Evolutionary conservation across 2,329 filamentous ascomycete genomes (phyloP).

Genomic region (Didymella lethalis): DNA sequence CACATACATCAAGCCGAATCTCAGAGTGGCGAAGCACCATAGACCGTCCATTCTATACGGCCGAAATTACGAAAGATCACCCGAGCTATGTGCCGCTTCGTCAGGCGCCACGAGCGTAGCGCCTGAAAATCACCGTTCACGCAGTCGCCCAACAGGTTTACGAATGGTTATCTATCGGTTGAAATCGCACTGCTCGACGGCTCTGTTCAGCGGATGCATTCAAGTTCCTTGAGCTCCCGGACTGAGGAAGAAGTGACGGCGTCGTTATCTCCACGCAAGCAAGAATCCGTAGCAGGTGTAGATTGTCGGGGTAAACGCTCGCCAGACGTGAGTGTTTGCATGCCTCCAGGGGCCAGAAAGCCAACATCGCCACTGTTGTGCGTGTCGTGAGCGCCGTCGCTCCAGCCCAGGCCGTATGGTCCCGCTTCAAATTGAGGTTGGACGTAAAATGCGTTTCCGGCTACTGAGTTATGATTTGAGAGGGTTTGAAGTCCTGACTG

Average conservation of each 20-base stretch:
- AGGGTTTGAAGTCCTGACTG: background rate
- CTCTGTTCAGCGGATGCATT: conserved; percentile 2
- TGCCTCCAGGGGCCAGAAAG: conserved; percentile 2
- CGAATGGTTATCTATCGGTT: background rate
- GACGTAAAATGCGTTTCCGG: conserved; percentile 20
- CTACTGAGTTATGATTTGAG: conserved; percentile 7
- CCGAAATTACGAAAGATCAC: background rate
- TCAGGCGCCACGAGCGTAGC: background rate
- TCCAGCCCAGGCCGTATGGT: conserved; percentile 29
- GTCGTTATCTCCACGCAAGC: background rate
- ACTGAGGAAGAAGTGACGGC: background rate
- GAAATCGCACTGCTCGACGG: background rate
- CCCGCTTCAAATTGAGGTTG: conserved; percentile 2
- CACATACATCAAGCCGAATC: background rate
- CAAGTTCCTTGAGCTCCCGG: background rate
- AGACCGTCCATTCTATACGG: background rate
- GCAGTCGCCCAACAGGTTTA: too few species aligned
- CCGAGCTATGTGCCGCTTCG: background rate
- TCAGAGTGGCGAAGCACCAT: background rate
- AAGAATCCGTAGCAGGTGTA: background rate
- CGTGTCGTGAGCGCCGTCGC: conserved; percentile 12
- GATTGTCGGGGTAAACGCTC: conserved; percentile 8
- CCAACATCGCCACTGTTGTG: background rate
- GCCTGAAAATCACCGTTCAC: background rate
- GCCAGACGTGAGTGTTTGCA: conserved; percentile 22